Base-by-base conservation (phyloP, 805 yeast genomes). In the Spathaspora arborariae region DNA sequence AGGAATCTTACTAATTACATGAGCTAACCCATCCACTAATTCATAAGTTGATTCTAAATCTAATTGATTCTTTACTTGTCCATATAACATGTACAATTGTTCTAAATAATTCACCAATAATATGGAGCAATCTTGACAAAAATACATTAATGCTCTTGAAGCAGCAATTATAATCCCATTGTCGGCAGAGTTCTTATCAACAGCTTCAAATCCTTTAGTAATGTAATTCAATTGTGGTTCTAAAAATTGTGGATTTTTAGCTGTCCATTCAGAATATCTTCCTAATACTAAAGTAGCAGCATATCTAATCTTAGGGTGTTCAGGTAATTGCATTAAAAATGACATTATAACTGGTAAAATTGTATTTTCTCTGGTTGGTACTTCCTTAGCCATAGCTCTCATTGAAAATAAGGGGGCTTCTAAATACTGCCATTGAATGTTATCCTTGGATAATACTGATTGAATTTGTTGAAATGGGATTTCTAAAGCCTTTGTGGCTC, bases 251-350 rank as follows among this genome's bases (percentile, higher is more conserved):
- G 96, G 90, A 65, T 94, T 95, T 54, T 81, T 77, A 3, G 90
- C 72, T 0, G 98, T 88, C 97, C 99, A 94, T 67, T 86, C 89
- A 1, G 98, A 88, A 64, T 94, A 94, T 56, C 99, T 76, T n/a
- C 99, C 98, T 36, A 94, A 70, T 1, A 94, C 96, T 58, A 94
- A 74, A 0, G 96, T 89, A 1, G 96, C 90, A 5, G 98, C 95
- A 60, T 92, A 94, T 62, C 96, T 77, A 44, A 94, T 81, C 60
- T 88, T 88, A 18, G 85, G 82, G 58, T 88, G 90, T 54, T 88
- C 92, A 0, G 97, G 96, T 45, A 88, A 69, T 57, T 77, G 82
- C 26, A 82, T 76, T 30, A 88, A 69, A 50, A 75, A 64, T 39
- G 79, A 75, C 96, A 88, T 80, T 52, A 91, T 81, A 47, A 81